phyloP scores from a whole-genome alignment of 2,329 filamentous ascomycete genomes.

The Hymenoscyphus fructigenus region DNA sequence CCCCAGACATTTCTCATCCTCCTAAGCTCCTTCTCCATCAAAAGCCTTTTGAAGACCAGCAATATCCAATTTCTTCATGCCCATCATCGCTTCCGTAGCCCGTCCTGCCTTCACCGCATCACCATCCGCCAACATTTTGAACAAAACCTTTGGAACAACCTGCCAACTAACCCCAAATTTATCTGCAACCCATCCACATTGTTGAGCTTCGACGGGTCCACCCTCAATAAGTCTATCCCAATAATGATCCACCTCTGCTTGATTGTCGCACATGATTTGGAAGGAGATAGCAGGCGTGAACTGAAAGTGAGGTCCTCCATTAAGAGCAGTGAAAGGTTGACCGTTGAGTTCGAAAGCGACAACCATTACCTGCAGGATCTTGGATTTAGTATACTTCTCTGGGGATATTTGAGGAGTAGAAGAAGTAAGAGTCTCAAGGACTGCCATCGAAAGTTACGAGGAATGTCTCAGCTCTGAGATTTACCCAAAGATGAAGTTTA shows the following conservation, averaged over 20 bases:
- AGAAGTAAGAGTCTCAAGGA: too few relatives aligned
- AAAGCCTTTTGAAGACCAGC: slow-evolving; percentile 40
- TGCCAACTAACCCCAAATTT: slow-evolving; percentile 50
- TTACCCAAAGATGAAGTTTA: too few relatives aligned
- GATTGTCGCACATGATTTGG: slow-evolving; percentile 45
- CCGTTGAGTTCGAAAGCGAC: slow-evolving; percentile 17
- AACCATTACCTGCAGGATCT: too few relatives aligned
- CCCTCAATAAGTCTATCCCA: slow-evolving; percentile 45
- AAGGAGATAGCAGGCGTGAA: slow-evolving; percentile 45
- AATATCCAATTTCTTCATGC: slow-evolving; percentile 46
- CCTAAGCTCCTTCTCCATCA: slow-evolving; percentile 18
- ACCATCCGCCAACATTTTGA: slow-evolving; percentile 38
- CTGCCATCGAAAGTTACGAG: too few relatives aligned
- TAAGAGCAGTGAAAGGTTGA: slow-evolving; percentile 43
- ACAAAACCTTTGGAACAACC: slow-evolving; percentile 42
- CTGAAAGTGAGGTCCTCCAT: slow-evolving; percentile 44
- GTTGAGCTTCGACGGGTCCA: slow-evolving; percentile 39
- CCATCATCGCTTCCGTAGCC: slow-evolving; percentile 41
- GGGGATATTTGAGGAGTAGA: too few relatives aligned
- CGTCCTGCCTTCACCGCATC: slow-evolving; percentile 34
- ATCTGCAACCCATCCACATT: slow-evolving; percentile 48
- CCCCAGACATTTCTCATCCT: not conserved
- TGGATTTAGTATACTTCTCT: too few relatives aligned
- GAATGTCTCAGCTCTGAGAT: too few relatives aligned
- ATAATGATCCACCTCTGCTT: slow-evolving; percentile 49